Conservation (phyloP, 78 protist species). For the Dictyostelium citrinum region DNA sequence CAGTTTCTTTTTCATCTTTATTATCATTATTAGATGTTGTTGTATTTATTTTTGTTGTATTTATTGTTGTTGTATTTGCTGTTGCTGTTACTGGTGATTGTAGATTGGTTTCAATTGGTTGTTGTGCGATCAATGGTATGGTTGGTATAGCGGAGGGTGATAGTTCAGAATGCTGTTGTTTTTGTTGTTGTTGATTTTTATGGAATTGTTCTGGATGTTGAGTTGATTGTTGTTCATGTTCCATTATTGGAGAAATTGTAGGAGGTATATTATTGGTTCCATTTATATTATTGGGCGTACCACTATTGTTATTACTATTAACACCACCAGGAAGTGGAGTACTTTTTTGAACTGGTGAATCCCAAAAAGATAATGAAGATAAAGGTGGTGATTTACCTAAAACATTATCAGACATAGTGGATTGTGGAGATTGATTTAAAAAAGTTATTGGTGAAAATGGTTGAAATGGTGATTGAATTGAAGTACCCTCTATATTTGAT, state of each 20-base stretch:
- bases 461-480: neutral
- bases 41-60: neutral
- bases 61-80: neutral
- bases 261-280: neutral
- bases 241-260: conserved; percentile 10
- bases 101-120: neutral
- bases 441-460: conserved; percentile 35
- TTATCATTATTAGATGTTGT: neutral
- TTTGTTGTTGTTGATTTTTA: neutral
- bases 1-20: conserved; percentile 15
- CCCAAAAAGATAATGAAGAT: conserved; percentile 72
- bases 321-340: neutral
- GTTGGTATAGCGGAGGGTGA: neutral
- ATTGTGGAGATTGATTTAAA: neutral
- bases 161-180: neutral
- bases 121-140: neutral
- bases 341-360: conserved; percentile 9
- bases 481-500: conserved; percentile 23
- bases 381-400: conserved; percentile 2
- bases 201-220: conserved; percentile 24
- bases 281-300: neutral
- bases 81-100: neutral
- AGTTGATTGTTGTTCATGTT: conserved; percentile 5
- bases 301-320: neutral
- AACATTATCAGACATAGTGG: neutral